These are phyloP conservation scores for Arthrinium puccinioides DNA, from an alignment of 2,329 filamentous ascomycete species.

Conservation along the genomic window DNA sequence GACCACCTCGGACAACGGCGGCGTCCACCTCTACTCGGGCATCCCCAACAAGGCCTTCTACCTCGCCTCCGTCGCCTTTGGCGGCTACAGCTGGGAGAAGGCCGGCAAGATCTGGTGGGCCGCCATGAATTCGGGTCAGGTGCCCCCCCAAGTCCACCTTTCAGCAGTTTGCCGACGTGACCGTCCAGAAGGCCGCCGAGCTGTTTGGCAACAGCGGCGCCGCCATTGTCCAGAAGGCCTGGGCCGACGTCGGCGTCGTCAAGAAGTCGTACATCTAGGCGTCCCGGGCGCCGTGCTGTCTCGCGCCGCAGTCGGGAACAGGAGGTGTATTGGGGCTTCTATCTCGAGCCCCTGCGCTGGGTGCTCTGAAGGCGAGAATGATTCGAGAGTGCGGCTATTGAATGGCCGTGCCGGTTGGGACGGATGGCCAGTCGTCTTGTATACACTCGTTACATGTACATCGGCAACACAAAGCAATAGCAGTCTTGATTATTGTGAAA, in stretches of 20 bases:
- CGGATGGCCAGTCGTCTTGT: no score
- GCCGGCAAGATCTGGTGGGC: conserved; percentile 47
- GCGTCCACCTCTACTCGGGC: conserved; percentile 48
- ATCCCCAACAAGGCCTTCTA: conserved; percentile 54
- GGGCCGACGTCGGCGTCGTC: conserved; percentile 39
- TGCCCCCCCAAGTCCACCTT: conserved; percentile 35
- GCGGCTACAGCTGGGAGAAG: conserved; percentile 47
- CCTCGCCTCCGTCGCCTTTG: conserved; percentile 36
- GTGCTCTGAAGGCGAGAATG: no score
- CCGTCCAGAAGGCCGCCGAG: conserved; percentile 35
- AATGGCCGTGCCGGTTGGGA: no score
- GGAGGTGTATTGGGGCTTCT: no score
- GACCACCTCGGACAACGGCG: conserved; percentile 39
- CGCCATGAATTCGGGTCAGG: conserved; percentile 34
- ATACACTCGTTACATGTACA: no score
- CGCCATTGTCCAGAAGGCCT: conserved; percentile 37
- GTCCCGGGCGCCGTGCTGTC: no score
- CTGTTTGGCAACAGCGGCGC: conserved; percentile 33
- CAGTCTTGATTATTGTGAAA: no score
- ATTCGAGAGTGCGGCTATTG: no score
- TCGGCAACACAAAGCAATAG: no score
- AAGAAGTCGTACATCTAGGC: conserved; percentile 16
- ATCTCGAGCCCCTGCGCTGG: no score
- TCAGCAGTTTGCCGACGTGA: conserved; percentile 40
- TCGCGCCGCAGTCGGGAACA: no score